Base-by-base conservation (phyloP, 2,329 filamentous ascomycete genomes). In the Alternaria solani region DNA sequence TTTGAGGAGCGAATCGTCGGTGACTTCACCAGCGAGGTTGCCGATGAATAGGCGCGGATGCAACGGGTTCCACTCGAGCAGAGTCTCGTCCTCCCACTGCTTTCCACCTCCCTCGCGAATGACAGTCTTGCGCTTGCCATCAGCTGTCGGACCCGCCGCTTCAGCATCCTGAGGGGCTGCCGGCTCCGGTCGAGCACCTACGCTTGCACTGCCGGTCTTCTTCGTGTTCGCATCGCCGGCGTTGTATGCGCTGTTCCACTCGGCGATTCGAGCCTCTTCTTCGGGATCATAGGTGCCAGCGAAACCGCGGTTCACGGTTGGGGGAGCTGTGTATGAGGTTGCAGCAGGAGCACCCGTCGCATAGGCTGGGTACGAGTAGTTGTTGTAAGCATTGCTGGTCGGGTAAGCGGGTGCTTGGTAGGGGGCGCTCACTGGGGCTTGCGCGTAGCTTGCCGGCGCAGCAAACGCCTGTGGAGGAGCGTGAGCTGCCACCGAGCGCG, bases 31-130 rank as follows among this genome's bases (percentile, higher is more conserved):
- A 41, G 95, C 95, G 52, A 99, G 86, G 78, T 99, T 99, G 66
- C 95, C 95, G 16, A 98, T 93, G 78, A 98, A 98, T 43, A 99
- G 88, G 36, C 95, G 92, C 73, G 97, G 91, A 77, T 99, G 95
- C 28, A 91, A 87, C 1, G 94, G 94, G 75, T 98, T 94, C 95
- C 95, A 99, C 77, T 98, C 95, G 2, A 98, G 86, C 4, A 99
- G 87, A 0, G 91, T 87, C 57, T 91, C 86, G 76, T 99, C 95
- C 25, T 91, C 90, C 95, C 95, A 99, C 59, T 88, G 91, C 82
- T 96, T 92, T 56, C 95, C 95, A 63, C 95, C 95, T 51, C 94
- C 95, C 62, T 91, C 87, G 39, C 95, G 91, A 49, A 93, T 84
- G 0, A 99, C 95, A 0, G 95, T 99, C 80, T 94, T 94, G 71